Base-by-base conservation (phyloP, 208 protist species). In the Naegleria fowleri region DNA sequence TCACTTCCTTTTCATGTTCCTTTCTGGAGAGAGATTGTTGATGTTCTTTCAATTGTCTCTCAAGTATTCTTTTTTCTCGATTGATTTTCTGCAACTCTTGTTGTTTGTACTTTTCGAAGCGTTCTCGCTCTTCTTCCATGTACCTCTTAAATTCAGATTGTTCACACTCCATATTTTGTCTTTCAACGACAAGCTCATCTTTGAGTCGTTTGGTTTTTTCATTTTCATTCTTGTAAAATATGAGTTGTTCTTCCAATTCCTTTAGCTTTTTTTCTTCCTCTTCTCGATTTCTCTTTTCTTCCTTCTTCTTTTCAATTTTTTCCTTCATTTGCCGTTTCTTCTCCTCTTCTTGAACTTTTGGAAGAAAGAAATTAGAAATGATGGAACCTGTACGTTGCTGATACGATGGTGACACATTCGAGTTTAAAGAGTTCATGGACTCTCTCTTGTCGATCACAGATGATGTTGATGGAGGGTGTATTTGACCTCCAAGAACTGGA, bases 161-260 rank as follows among this genome's bases (percentile, higher is more conserved):
- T 58, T 88, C 85, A 36, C 39, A 48, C 9, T 33, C 43, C 5
- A 88, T 29, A 19, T 33, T 58, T 58, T 88, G 85, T 38, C 43
- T 88, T 4, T 88, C 85, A 39, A 41, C n/a, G 55, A 58, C 41
- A n/a, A 88, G 25, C 40, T 88, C 85, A 51, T 88, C 85, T 58
- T 38, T 58, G 19, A 88, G 11, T 88, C 43, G 29, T 38, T 58
- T 88, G 0, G 40, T 58, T 39, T 88, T 88, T 36, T 88, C 43
- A 58, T 88, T 88, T 88, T 88, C 85, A 40, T 11, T 58, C 22
- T 58, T 51, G 29, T 88, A 88, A 58, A 43, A 88, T 13, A 29
- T 5, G 38, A 88, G 39, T 48, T 88, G 85, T 36, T 88, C 43
- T 39, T 88, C 85, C 16, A 88, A 58, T 58, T 88, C 41, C 58